phyloP scores from a whole-genome alignment of 2,329 filamentous ascomycete genomes.

The Endoconidiophora laricicola region DNA sequence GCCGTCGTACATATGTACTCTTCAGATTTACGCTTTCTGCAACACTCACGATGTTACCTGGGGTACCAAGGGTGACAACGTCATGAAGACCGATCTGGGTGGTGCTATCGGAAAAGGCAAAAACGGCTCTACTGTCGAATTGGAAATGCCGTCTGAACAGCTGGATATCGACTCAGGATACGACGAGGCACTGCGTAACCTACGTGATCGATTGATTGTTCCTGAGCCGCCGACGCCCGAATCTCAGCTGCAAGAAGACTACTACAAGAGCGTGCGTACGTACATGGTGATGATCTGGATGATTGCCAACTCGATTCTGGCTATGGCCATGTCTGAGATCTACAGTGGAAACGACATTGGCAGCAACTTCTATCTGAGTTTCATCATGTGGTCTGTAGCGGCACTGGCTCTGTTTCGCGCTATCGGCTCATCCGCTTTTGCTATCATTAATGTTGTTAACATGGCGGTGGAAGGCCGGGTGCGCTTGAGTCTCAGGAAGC shows the following conservation, averaged over 20 bases:
- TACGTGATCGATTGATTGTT: constrained; percentile 83
- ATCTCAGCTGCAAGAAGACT: constrained; percentile 85
- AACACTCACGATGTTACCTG: constrained; percentile 99
- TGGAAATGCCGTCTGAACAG: constrained; percentile 96
- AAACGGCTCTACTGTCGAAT: constrained; percentile 55
- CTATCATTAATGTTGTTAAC: constrained; percentile 69
- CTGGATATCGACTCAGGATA: constrained; percentile 96
- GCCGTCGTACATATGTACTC: constrained; percentile 85
- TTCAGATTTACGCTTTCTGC: constrained; percentile 97
- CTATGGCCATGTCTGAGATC: constrained; percentile 80
- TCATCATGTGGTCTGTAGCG: constrained; percentile 87
- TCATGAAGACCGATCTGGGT: constrained; percentile 81
- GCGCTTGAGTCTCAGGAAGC: constrained; percentile 37
- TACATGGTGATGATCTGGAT: constrained; percentile 98
- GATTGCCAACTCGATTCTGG: constrained; percentile 76
- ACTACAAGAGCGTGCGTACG: constrained; percentile 91
- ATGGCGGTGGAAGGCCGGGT: constrained; percentile 75
- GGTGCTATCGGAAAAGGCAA: constrained; percentile 57
- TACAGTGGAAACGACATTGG: constrained; percentile 58
- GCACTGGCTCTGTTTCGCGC: constrained; percentile 75
- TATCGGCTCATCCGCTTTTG: constrained; percentile 64
- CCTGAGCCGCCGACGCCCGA: constrained; percentile 45
- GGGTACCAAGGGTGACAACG: constrained; percentile 98
- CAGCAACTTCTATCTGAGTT: constrained; percentile 77
- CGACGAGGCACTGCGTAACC: constrained; percentile 88